These are phyloP conservation scores for Ophiostoma pallidulum DNA, from an alignment of 2,329 filamentous ascomycete genomes.

Conservation along the genomic window DNA sequence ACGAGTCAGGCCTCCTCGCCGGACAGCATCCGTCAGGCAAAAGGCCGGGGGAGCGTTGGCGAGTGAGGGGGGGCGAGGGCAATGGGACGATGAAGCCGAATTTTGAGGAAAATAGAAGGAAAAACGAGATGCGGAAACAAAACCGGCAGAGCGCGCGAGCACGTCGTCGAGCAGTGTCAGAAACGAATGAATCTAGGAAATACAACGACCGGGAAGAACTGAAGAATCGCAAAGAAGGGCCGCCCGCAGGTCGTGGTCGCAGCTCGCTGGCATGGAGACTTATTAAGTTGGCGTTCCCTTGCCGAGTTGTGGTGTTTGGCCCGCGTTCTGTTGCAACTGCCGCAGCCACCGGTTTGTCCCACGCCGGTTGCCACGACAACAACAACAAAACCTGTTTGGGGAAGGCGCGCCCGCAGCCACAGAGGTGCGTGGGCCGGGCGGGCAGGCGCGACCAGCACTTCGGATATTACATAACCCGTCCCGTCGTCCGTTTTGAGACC, in stretches of 20 bases:
- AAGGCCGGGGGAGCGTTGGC: not conserved
- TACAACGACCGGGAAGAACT: conserved; percentile 2
- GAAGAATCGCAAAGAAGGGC: not conserved
- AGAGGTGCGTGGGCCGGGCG: not conserved
- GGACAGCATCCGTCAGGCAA: conserved; percentile 12
- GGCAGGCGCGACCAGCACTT: not conserved
- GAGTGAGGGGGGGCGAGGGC: not conserved
- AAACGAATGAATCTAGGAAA: conserved; percentile 5
- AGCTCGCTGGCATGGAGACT: conserved; percentile 12
- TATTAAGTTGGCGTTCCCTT: conserved; percentile 8
- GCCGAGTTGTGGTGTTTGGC: conserved; percentile 1
- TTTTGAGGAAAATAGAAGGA: not conserved
- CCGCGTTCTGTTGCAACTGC: not conserved
- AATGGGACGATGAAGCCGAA: not conserved
- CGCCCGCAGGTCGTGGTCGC: conserved; percentile 2
- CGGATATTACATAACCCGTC: not conserved
- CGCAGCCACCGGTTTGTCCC: not conserved
- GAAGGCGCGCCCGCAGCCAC: not conserved
- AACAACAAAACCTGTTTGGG: conserved; percentile 5
- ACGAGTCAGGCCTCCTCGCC: not conserved
- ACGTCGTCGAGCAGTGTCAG: conserved; percentile 5
- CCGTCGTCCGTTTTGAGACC: not conserved
- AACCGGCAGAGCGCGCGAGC: not conserved
- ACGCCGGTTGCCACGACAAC: conserved; percentile 16
- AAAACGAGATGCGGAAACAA: not conserved